phyloP scores from a whole-genome alignment of 768 basidiomycete species.

The Auricularia heimuer region DNA sequence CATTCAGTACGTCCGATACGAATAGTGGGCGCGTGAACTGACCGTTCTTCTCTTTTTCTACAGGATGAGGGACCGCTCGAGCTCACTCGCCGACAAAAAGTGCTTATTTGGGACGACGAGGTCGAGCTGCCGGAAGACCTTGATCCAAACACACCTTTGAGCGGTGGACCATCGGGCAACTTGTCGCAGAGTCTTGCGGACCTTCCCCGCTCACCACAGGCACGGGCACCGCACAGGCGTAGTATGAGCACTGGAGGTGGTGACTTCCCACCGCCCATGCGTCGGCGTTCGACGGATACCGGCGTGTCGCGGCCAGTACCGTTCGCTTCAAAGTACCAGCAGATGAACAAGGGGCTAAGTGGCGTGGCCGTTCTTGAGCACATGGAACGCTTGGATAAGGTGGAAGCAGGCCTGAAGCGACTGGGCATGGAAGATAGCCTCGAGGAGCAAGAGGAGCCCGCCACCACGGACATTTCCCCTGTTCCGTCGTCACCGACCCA shows the following conservation, averaged over 20 bases:
- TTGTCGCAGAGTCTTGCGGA: constrained; percentile 56
- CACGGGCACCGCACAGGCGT: constrained; percentile 30
- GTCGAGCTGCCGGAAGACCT: constrained; percentile 58
- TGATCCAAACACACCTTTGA: constrained; percentile 13
- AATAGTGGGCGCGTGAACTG: constrained; percentile 5
- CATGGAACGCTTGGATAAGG: constrained; percentile 73
- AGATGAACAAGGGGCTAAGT: constrained; percentile 76
- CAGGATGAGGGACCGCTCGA: constrained; percentile 89
- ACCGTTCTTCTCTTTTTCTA: constrained; percentile 2
- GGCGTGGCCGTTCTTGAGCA: constrained; percentile 81
- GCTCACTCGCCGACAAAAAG: constrained; percentile 71
- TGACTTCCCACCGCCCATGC: constrained; percentile 68
- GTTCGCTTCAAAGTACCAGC: constrained; percentile 74
- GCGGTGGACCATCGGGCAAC: constrained; percentile 24
- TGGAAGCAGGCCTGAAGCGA: constrained; percentile 22
- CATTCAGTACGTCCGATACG: constrained; percentile 40
- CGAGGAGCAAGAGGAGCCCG: constrained; percentile 9
- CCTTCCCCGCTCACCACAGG: constrained; percentile 29
- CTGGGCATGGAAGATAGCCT: constrained; percentile 2
- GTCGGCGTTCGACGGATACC: constrained; percentile 53
- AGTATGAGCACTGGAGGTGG: constrained; percentile 37
- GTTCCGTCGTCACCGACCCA: background rate
- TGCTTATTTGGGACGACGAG: constrained; percentile 81
- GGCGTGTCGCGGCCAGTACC: constrained; percentile 53
- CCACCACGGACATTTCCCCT: background rate